Conservation (phyloP, 768 basidiomycete species). For the Gloeostereum incarnatum region DNA sequence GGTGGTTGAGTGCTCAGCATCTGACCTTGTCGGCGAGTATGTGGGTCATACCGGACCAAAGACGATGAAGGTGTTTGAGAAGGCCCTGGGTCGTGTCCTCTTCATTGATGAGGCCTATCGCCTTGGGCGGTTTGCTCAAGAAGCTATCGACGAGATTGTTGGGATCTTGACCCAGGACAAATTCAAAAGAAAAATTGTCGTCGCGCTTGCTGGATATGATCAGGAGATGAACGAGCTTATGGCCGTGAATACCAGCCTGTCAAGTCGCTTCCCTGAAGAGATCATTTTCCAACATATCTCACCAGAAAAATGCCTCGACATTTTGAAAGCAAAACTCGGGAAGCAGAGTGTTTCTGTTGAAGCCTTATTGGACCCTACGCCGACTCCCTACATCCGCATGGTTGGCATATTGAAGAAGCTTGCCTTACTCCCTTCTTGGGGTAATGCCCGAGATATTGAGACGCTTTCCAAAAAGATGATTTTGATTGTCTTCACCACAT, state of each 20-base stretch:
- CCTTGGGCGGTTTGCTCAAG: constrained; percentile 56
- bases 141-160: constrained; percentile 67
- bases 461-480: constrained; percentile 27
- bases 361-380: constrained; percentile 14
- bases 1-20: constrained; percentile 61
- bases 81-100: constrained; percentile 56
- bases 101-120: constrained; percentile 71
- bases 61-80: constrained; percentile 48
- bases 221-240: constrained; percentile 34
- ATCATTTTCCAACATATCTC: constrained; percentile 27
- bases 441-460: constrained; percentile 35
- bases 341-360: constrained; percentile 17
- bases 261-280: constrained; percentile 39
- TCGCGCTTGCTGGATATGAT: constrained; percentile 38
- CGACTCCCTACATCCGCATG: constrained; percentile 15
- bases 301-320: constrained; percentile 22
- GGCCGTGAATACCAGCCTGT: constrained; percentile 29
- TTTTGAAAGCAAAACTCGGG: constrained; percentile 23
- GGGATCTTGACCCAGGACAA: constrained; percentile 30
- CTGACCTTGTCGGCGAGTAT: constrained; percentile 61
- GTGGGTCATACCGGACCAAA: constrained; percentile 68
- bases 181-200: constrained; percentile 29
- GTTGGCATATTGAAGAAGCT: constrained; percentile 17
- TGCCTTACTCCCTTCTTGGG: constrained; percentile 31
- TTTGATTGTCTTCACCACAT: constrained; percentile 17